These are phyloP conservation scores for Dactylis glomerata DNA, from an alignment of 176 grass and related monocot genomes.

Conservation along the genomic window DNA sequence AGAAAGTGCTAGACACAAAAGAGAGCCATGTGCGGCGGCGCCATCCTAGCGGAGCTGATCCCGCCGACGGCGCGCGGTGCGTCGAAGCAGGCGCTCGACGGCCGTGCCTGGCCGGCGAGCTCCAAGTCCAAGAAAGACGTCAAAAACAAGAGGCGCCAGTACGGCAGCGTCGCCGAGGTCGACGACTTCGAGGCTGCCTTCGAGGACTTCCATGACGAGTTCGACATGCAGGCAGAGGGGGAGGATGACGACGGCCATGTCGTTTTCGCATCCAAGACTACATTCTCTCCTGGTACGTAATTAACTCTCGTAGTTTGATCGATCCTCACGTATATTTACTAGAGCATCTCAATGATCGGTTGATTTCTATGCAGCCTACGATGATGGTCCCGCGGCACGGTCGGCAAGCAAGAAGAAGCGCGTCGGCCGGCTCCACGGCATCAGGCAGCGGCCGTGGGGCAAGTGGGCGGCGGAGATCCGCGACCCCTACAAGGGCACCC, in stretches of 20 bases:
- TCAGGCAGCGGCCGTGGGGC: constrained; percentile 65
- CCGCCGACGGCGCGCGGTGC: constrained; percentile 21
- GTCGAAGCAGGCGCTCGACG: constrained; percentile 14
- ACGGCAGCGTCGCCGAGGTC: not conserved
- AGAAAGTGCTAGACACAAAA: not conserved
- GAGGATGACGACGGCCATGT: constrained; percentile 6
- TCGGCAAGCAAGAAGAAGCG: constrained; percentile 23
- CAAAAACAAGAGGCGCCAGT: constrained; percentile 7
- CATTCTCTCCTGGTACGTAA: constrained; percentile 36
- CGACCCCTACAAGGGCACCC: constrained; percentile 65
- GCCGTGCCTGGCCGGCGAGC: constrained; percentile 29
- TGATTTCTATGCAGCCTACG: not conserved
- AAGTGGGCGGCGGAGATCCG: constrained; percentile 87
- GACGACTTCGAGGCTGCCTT: constrained; percentile 72
- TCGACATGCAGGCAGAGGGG: constrained; percentile 27
- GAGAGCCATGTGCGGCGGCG: constrained; percentile 66
- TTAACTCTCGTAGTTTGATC: not conserved
- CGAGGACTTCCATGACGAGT: constrained; percentile 47
- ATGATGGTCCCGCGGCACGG: not conserved
- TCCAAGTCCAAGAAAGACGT: not conserved
- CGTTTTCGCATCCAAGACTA: constrained; percentile 11
- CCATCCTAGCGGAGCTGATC: constrained; percentile 61
- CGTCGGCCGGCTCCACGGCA: constrained; percentile 40
- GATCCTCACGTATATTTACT: not conserved
- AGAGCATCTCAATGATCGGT: not conserved